These are phyloP conservation scores for Aspergillus tubingensis DNA, from an alignment of 2,329 filamentous ascomycete genomes.

Conservation along the genomic window DNA sequence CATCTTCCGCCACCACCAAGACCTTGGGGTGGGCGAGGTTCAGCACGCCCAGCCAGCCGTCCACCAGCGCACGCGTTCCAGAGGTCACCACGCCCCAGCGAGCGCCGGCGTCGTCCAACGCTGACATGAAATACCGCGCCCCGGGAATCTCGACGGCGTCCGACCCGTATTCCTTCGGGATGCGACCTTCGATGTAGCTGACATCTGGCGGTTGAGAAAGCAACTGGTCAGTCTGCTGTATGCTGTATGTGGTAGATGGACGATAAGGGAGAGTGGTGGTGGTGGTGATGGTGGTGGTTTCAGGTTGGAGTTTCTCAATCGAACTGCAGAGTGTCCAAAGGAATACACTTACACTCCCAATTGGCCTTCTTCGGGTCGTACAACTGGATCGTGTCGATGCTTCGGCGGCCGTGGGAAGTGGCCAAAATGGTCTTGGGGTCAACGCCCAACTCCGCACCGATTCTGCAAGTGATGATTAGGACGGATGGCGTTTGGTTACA, in stretches of 20 bases:
- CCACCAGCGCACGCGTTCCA: conserved; percentile 66
- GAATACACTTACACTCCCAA: conserved; percentile 75
- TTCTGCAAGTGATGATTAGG: conserved; percentile 28
- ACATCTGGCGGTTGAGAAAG: conserved; percentile 61
- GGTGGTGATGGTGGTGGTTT: neutral
- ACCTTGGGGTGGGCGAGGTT: conserved; percentile 65
- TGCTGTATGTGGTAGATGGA: no score
- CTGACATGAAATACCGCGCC: conserved; percentile 68
- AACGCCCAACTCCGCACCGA: conserved; percentile 77
- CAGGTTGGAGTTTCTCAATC: neutral
- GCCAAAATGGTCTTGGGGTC: conserved; percentile 81
- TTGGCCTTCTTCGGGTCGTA: conserved; percentile 83
- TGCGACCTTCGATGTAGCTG: conserved; percentile 71
- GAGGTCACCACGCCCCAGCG: conserved; percentile 86
- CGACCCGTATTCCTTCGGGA: conserved; percentile 74
- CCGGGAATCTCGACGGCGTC: conserved; percentile 87
- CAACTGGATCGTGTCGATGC: conserved; percentile 79
- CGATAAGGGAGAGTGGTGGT: neutral
- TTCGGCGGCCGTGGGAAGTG: conserved; percentile 86
- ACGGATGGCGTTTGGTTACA: neutral
- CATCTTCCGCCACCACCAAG: conserved; percentile 75
- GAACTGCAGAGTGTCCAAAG: conserved; percentile 4
- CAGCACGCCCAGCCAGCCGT: conserved; percentile 71
- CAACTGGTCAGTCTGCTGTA: neutral
- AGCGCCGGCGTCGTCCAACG: conserved; percentile 62